Evolutionary conservation across 2,329 filamentous ascomycete genomes (phyloP).

Genomic region (Clarireedia hainanense): DNA sequence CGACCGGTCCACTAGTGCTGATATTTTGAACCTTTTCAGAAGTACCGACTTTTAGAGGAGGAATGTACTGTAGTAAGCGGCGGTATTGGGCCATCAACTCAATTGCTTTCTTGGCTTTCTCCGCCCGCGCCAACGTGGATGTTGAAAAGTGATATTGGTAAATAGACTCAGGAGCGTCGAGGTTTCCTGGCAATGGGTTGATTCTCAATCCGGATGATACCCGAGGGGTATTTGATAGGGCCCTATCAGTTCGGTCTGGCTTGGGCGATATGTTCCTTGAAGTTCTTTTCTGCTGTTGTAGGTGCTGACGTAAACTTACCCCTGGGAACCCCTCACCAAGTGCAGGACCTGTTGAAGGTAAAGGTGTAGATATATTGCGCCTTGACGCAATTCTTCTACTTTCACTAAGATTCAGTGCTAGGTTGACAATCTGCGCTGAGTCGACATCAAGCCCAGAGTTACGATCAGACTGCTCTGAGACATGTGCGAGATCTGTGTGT

Average conservation of each 20-base stretch:
- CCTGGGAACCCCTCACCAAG: constrained; percentile 40
- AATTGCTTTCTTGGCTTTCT: constrained; percentile 77
- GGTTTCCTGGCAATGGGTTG: constrained; percentile 40
- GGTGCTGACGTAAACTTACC: constrained; percentile 56
- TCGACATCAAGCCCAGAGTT: constrained; percentile 54
- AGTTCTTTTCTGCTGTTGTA: constrained; percentile 61
- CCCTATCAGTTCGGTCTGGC: constrained; percentile 34
- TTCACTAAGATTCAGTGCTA: constrained; percentile 84
- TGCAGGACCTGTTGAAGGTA: constrained; percentile 34
- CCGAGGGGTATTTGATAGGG: constrained; percentile 30
- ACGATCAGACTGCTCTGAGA: background rate
- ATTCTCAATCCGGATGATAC: constrained; percentile 35
- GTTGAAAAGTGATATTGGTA: constrained; percentile 64
- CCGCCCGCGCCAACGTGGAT: constrained; percentile 72
- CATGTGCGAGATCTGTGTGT: background rate
- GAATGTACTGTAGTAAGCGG: constrained; percentile 68
- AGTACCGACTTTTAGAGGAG: constrained; percentile 53
- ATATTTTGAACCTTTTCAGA: constrained; percentile 33
- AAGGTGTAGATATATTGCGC: constrained; percentile 42
- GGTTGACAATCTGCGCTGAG: constrained; percentile 82
- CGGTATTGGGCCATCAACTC: constrained; percentile 82
- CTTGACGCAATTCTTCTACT: constrained; percentile 59
- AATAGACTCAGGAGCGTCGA: constrained; percentile 38
- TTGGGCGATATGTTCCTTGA: constrained; percentile 56
- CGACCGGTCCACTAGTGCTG: constrained; percentile 31